Percentiles rank a stretch among this genome's conserved stretches.
Conservation (phyloP, 1,139 yeast species). For the Saccharomyces hybrid region DNA sequence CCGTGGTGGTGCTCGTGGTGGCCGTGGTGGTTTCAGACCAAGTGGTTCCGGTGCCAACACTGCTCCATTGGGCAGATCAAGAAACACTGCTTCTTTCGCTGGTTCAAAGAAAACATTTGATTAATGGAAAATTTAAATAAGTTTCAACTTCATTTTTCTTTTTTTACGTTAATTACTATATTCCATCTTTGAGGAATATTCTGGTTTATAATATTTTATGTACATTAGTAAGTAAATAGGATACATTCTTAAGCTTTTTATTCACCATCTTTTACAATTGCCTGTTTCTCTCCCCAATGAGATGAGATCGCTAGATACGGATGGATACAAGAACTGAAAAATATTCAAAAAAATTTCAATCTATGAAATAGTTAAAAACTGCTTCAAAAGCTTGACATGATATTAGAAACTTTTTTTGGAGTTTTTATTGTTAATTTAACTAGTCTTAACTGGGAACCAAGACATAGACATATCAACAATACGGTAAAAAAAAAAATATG, state of each 20-base stretch:
- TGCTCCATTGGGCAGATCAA: conserved; percentile 40
- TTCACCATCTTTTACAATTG: neutral
- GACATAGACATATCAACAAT: neutral
- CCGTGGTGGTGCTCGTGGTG: conserved; percentile 38
- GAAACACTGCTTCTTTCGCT: conserved; percentile 49
- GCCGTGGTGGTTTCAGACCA: conserved; percentile 26
- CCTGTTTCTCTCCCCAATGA: neutral
- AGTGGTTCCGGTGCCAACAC: conserved; percentile 52
- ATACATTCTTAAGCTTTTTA: neutral
- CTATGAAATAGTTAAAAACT: neutral
- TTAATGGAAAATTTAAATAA: conserved; percentile 29
- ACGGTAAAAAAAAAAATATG: conserved; percentile 21
- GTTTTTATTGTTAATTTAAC: no score
- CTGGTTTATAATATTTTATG: neutral
- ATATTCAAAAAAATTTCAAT: neutral
- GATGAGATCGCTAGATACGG: neutral
- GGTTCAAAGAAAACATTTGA: conserved; percentile 77
- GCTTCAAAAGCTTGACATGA: neutral
- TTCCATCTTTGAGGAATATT: neutral
- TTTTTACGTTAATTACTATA: neutral
- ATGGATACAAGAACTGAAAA: neutral
- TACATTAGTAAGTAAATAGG: neutral
- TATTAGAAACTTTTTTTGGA: neutral
- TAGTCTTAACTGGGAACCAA: no score
- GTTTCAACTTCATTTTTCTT: neutral